Base-by-base conservation (phyloP, 1,284 basidiomycete genomes). In the Trichosporon sp. region DNA sequence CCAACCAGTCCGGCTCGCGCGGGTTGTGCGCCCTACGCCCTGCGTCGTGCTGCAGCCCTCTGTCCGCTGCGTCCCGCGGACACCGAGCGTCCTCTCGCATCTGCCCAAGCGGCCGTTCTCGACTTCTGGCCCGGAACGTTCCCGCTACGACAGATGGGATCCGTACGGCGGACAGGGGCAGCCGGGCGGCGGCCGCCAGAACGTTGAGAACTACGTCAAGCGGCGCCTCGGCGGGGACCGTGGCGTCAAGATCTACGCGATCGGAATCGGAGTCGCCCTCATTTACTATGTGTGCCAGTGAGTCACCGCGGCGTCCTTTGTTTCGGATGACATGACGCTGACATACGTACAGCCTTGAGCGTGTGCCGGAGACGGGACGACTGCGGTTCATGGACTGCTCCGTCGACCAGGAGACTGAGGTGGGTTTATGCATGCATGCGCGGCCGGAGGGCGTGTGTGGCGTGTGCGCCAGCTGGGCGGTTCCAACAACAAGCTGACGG, bases 311-410 rank as follows among this genome's bases (percentile, higher is more conserved):
- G 6, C 5, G 43, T 64, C 31, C 14, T 32, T 32, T 8, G 3
- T 16, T 2, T 61, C 14, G 21, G 26, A 7, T 40, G 38, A 10
- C 38, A 14, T 19, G 19, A 12, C 4, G 68, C 66, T 71, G 54
- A 69, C 64, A 48, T 59, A 12, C 10, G 54, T 4, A 12, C 73
- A 94, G 93, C 78, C 85, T 93, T 19, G 93, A 95, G 78, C 87
- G 88, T 77, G 91, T 92, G 0, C 90, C 91, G 4, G 90, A 93
- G 77, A 95, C 93, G 0, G 93, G 93, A 0, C 84, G 94, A 70
- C 90, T 90, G 87, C 84, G 94, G 21, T 95, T 94, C 80, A 96
- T 96, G 88, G 90, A 91, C 77, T 87, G 91, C 6, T 88, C 87
- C 48, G 87, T 87, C 0, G 84, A 86, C 68, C 84, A 83, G 61